Conservation (phyloP, 2,329 filamentous ascomycete genomes). For the Hansfordia pulvinata region DNA sequence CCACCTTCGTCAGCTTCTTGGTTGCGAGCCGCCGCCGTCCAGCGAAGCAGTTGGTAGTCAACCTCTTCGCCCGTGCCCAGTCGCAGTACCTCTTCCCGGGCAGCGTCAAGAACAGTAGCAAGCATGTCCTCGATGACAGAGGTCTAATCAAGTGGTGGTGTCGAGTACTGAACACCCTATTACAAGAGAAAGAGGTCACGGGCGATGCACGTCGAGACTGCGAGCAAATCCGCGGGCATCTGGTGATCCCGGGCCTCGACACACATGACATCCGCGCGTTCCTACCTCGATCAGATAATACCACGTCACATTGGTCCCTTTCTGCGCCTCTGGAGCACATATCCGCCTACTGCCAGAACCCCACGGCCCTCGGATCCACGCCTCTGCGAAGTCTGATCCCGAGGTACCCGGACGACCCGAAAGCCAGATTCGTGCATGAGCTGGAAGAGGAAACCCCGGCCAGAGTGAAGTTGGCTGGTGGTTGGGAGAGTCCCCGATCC, state of each 20-base stretch:
- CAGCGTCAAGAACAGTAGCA: constrained; percentile 69
- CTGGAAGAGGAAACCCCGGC: constrained; percentile 59
- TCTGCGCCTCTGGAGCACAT: constrained; percentile 56
- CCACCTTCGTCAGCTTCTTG: constrained; percentile 64
- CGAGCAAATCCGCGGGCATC: constrained; percentile 54
- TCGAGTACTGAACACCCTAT: constrained; percentile 64
- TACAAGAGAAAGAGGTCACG: constrained; percentile 30
- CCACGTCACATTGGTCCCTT: constrained; percentile 52
- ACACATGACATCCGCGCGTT: constrained; percentile 68
- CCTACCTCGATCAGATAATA: constrained; percentile 41
- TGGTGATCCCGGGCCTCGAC: constrained; percentile 81
- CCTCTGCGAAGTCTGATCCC: constrained; percentile 79
- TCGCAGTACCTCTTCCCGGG: constrained; percentile 91
- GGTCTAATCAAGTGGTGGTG: constrained; percentile 96
- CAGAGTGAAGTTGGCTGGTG: constrained; percentile 41
- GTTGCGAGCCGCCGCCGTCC: constrained; percentile 51
- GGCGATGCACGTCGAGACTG: constrained; percentile 20
- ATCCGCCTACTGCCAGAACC: constrained; percentile 45
- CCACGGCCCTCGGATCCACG: constrained; percentile 21
- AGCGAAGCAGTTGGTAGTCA: constrained; percentile 60
- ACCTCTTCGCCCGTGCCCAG: constrained; percentile 83
- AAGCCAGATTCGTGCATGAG: constrained; percentile 77
- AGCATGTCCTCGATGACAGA: constrained; percentile 85
- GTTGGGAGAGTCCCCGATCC: constrained; percentile 73
- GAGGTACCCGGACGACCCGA: constrained; percentile 88